Base-by-base conservation (phyloP, 805 yeast species). In the Cyberlindnera maclurae region DNA sequence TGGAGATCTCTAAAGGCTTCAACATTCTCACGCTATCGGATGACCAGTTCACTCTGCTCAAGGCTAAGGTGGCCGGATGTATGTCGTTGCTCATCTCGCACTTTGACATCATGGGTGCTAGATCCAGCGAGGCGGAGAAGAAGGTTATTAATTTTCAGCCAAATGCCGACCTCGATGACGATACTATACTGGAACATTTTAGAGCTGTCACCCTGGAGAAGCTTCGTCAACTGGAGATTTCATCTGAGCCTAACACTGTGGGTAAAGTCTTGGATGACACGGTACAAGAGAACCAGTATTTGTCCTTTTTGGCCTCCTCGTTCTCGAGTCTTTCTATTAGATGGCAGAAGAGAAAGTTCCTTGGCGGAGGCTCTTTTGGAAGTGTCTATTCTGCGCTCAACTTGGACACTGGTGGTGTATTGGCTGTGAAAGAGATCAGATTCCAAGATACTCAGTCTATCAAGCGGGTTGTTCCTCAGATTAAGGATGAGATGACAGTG, bases 91-190 rank as follows among this genome's bases (percentile, higher is more conserved):
- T 93, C 43, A 90, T 93, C 45, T 86, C 96, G 0, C 97, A 93
- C 63, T 93, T 93, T 55, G 98, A 93, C 62, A 88, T 93, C 37
- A 93, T 90, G 96, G 97, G 97, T 35, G 97, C 97, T 0, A 73
- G 97, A 53, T 83, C 96, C 2, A 81, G 58, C 71, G 74, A 51
- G 39, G 44, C 74, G 58, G 62, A 71, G 65, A 78, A 76, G 37
- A 79, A 73, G 49, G 67, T 73, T 36, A 71, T 68, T 52, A 52
- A 46, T 33, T 59, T 54, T 41, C 54, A 54, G 22, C 63, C 65
- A 36, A 64, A 62, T 26, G 73, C 75, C 7, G 60, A 74, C 49
- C 77, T 74, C 54, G 70, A 67, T 41, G 80, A 74, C 45, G 75
- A 69, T 38, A 73, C 67, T 30, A 64, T 74, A 16, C 57, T 79